phyloP scores from a whole-genome alignment of 2,329 filamentous ascomycete species.

The Trichoderma sp. region DNA sequence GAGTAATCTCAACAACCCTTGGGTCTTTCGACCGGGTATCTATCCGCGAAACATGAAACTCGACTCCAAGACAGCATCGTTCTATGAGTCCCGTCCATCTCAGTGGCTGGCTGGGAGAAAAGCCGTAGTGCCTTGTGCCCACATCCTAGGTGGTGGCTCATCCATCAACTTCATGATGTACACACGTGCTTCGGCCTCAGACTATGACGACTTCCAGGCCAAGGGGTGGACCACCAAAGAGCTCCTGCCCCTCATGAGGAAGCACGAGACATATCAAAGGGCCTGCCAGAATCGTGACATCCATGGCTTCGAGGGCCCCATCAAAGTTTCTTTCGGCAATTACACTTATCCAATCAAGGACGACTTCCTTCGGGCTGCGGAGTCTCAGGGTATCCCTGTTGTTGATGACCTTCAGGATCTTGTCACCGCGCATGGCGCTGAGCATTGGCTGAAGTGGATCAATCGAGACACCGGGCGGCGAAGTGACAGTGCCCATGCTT shows the following conservation, averaged over 20 bases:
- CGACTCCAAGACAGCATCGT: constrained; percentile 30
- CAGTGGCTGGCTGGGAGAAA: constrained; percentile 28
- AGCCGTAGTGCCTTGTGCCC: constrained; percentile 30
- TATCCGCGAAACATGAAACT: constrained; percentile 29
- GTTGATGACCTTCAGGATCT: constrained; percentile 55
- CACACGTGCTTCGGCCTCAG: constrained; percentile 32
- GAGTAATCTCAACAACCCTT: constrained; percentile 31
- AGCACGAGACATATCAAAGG: constrained; percentile 36
- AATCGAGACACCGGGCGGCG: constrained; percentile 26
- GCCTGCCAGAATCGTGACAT: constrained; percentile 28
- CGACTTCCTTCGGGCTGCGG: constrained; percentile 52
- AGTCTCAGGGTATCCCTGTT: constrained; percentile 51
- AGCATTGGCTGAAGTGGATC: constrained; percentile 51
- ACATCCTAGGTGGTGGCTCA: constrained; percentile 34
- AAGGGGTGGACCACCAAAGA: constrained; percentile 33
- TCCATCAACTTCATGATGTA: constrained; percentile 35
- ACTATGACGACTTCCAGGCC: constrained; percentile 32
- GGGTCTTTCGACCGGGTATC: constrained; percentile 30
- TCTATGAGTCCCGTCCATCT: constrained; percentile 31
- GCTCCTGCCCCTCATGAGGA: constrained; percentile 32
- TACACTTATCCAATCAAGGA: constrained; percentile 47
- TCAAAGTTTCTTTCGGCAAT: constrained; percentile 53
- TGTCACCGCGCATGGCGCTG: constrained; percentile 39
- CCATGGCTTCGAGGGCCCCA: constrained; percentile 55
- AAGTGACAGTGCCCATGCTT: constrained; percentile 37